Conservation (phyloP, 345 rosid genomes). For the Syzygium aromaticum region DNA sequence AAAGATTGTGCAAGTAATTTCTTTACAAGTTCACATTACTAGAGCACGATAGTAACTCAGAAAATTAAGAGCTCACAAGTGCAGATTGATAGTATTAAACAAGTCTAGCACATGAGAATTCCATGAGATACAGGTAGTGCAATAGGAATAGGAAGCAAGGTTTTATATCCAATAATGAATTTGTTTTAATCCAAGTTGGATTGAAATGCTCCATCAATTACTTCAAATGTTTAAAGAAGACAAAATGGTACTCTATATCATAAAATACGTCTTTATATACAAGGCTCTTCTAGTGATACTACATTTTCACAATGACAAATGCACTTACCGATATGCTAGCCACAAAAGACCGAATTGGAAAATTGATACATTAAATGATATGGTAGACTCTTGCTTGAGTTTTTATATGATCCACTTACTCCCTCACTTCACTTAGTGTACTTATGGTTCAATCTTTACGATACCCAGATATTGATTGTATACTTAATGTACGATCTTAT, state of each 20-base stretch:
- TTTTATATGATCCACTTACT: not conserved
- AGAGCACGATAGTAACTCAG: not conserved
- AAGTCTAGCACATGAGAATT: not conserved
- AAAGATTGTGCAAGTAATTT: not conserved
- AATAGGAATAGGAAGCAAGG: not conserved
- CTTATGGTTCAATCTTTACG: not conserved
- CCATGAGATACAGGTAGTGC: not conserved
- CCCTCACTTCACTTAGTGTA: not conserved
- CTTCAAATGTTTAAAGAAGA: not conserved
- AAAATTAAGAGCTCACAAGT: not conserved
- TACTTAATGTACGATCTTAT: not conserved
- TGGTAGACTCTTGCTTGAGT: not conserved
- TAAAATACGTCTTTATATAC: not conserved
- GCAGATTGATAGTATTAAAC: not conserved
- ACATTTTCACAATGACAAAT: not conserved
- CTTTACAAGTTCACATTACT: not conserved
- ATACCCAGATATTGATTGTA: not conserved
- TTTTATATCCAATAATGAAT: not conserved
- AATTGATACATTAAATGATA: not conserved
- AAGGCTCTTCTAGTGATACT: not conserved
- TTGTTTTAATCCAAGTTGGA: not conserved
- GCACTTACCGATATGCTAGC: not conserved
- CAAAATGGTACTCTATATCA: not conserved
- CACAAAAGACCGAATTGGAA: not conserved
- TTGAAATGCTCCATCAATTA: not conserved